Percentiles rank a stretch among this genome's conserved stretches.
Conservation (phyloP, 371 early-diverging fungal species). For the Cokeromyces recurvatus region DNA sequence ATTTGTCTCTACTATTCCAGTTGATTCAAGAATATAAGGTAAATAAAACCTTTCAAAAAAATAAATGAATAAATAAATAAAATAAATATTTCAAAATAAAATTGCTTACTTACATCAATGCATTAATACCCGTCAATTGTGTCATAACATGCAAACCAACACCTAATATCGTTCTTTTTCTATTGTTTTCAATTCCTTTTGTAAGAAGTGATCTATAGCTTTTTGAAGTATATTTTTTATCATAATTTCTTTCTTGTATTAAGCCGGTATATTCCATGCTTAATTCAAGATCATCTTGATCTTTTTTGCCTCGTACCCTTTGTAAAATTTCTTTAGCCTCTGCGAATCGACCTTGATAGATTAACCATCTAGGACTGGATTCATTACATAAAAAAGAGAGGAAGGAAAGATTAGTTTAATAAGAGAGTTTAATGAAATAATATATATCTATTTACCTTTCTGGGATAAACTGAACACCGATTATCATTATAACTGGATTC, state of each 20-base stretch:
- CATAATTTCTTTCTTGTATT: conserved; percentile 61
- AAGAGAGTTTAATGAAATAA: no score
- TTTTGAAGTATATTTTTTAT: conserved; percentile 61
- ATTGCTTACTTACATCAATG: conserved; percentile 61
- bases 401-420: no score
- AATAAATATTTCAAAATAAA: conserved; percentile 36
- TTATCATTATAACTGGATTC: conserved; percentile 61
- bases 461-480: conserved; percentile 66
- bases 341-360: conserved; percentile 51
- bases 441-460: no score
- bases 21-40: conserved; percentile 56
- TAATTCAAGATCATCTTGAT: conserved; percentile 3
- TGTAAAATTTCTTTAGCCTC: conserved; percentile 71
- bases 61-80: not conserved
- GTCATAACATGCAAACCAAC: conserved; percentile 64
- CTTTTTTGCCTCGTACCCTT: conserved; percentile 43
- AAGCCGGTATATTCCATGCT: conserved; percentile 59
- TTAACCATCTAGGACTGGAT: conserved; percentile 87
- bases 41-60: conserved; percentile 36
- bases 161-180: conserved; percentile 58
- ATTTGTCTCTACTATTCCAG: conserved; percentile 46
- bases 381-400: no score
- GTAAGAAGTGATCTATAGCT: conserved; percentile 36
- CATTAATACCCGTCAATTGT: conserved; percentile 73
- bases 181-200: conserved; percentile 45